Evolutionary conservation across 768 basidiomycete species (phyloP).

Genomic region (Leucocoprinus sp.): DNA sequence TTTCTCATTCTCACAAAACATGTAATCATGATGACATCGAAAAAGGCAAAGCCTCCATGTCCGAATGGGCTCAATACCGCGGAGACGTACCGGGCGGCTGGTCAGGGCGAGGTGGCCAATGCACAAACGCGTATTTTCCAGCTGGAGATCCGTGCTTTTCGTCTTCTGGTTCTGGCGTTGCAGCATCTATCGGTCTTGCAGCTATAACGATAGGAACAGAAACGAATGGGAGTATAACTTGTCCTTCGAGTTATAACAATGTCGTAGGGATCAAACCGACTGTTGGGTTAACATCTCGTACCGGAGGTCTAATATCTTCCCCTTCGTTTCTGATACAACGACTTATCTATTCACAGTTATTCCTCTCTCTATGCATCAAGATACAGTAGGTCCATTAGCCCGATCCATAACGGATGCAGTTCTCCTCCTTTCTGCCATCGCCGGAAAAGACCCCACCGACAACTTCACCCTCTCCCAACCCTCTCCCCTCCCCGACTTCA

Average conservation of each 20-base stretch:
- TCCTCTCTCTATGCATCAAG: slow-evolving; percentile 49
- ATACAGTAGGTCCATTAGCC: slow-evolving; percentile 50
- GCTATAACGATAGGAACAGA: slow-evolving; percentile 41
- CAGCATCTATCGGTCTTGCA: slow-evolving; percentile 43
- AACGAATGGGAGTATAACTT: slow-evolving; percentile 48
- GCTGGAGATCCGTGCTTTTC: slow-evolving; percentile 49
- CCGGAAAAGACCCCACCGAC: slow-evolving; percentile 47
- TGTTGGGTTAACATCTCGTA: slow-evolving; percentile 49
- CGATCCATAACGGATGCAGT: slow-evolving; percentile 48
- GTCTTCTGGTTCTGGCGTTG: slow-evolving; percentile 51
- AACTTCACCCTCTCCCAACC: slow-evolving; percentile 50
- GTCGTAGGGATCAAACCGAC: slow-evolving; percentile 55
- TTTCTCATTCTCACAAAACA: no score
- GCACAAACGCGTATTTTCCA: slow-evolving; percentile 41
- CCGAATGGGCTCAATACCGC: slow-evolving; percentile 45
- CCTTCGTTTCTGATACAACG: neutral
- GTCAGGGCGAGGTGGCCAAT: slow-evolving; percentile 49
- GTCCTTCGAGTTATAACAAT: slow-evolving; percentile 46
- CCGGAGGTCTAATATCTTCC: slow-evolving; percentile 35
- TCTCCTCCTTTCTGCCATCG: slow-evolving; percentile 46
- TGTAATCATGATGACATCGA: neutral
- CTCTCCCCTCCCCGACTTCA: slow-evolving; percentile 42
- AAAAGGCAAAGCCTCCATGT: slow-evolving; percentile 46
- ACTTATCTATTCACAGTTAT: slow-evolving; percentile 29
- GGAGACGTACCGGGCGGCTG: slow-evolving; percentile 42